Evolutionary conservation across 2,329 filamentous ascomycete species (phyloP), one percentile per base, ranked within the genome.

Genomic region (Trichoderma sp.): DNA sequence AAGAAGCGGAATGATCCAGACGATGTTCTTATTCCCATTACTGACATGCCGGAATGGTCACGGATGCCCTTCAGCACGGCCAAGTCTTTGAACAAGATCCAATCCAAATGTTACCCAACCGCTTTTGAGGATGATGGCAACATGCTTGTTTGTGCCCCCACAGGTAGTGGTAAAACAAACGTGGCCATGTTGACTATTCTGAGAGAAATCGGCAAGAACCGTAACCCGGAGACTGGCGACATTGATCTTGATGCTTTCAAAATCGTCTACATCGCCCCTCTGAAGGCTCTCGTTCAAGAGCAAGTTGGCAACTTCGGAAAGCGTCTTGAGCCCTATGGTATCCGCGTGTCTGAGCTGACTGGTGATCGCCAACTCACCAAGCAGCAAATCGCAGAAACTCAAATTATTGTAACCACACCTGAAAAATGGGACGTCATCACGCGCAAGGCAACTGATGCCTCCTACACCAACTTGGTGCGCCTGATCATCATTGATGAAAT

Each of bases 341-440:
- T 99, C 79, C 92, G 89, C 72, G 96, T 99, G 12, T 90, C 95
- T n/a, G 96, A 99, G 82, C 85, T 99, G 78, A 99, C 96, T 73
- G 96, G 96, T 84, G 96, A 99, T 84, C 93, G 96, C 68, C 96
- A 98, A 83, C 91, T 99, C 79, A 99, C 95, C 24, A 99, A 99
- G 83, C 94, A 97, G 81, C 96, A 99, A 85, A 98, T 99, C 74
- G 90, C 95, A 2, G 96, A 99, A 78, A 99, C 96, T 0, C 95
- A 99, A 81, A 91, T 99, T 76, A 99, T 99, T 76, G 95, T 99
- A 72, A 99, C 96, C 0, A 99, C 96, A 0, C 96, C 96, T 24
- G 96, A 99, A 82, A 99, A 99, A 84, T 99, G 94, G 93, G 96
- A 99, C 82, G 95, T 99, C 76, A 98, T 99, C 76, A 99, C 97